These are phyloP conservation scores for Eutrema yunnanense DNA, from an alignment of 345 rosid genomes.

Conservation along the genomic window DNA sequence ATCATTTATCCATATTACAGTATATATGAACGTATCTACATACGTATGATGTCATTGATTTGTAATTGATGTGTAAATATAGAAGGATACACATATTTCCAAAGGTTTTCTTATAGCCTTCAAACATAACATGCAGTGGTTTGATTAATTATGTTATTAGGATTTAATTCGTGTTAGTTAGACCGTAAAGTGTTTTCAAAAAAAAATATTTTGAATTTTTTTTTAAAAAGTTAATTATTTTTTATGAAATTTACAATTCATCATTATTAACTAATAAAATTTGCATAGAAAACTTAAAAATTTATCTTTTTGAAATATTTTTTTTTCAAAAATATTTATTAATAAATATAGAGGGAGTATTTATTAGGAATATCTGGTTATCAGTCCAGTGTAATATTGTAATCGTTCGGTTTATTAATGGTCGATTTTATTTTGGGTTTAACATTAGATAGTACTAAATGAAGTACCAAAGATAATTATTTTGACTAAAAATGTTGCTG, in stretches of 20 bases:
- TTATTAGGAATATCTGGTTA: background rate
- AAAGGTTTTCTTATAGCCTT: background rate
- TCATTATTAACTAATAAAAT: too few species aligned
- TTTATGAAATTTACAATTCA: too few species aligned
- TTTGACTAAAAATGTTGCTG: constrained; percentile 20
- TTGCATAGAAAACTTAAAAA: too few species aligned
- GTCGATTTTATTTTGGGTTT: background rate
- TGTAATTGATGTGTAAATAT: background rate
- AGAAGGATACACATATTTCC: background rate
- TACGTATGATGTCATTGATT: background rate
- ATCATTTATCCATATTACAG: too few species aligned
- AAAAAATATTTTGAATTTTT: too few species aligned
- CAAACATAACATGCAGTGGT: background rate
- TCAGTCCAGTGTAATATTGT: background rate
- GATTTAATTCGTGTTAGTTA: too few species aligned
- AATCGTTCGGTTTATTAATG: background rate
- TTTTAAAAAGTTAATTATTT: too few species aligned
- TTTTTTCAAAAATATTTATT: too few species aligned
- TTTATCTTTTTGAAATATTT: too few species aligned
- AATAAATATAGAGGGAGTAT: too few species aligned
- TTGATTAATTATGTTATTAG: background rate
- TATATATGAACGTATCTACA: background rate
- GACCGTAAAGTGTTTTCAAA: too few species aligned
- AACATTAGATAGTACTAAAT: background rate
- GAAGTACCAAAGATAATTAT: background rate